Percentiles rank a stretch among this genome's conserved stretches.
These are phyloP conservation scores for Asparagopsis taxiformis DNA, from an alignment of 31 red algal genomes.

Conservation along the genomic window DNA sequence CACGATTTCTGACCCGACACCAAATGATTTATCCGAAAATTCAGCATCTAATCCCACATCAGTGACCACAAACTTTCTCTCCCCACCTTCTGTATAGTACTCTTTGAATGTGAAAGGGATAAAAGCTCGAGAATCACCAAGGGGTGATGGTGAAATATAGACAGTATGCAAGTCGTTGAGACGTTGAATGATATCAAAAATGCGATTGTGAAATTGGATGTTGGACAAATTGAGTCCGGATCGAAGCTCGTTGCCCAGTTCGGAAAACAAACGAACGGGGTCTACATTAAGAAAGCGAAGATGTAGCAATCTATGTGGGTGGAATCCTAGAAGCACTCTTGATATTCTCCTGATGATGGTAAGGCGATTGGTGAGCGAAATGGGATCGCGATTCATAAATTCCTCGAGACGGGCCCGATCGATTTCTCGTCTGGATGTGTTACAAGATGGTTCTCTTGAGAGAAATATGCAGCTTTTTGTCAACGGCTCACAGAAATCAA, in stretches of 20 bases:
- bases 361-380: not conserved
- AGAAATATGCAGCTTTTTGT: too few relatives aligned
- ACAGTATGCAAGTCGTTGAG: constrained; percentile 4
- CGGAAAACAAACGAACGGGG: not conserved
- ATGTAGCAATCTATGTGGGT: constrained; percentile 10
- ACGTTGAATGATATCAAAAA: not conserved
- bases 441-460: too few relatives aligned
- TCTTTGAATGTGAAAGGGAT: not conserved
- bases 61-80: not conserved
- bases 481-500: too few relatives aligned
- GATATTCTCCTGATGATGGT: not conserved
- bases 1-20: not conserved
- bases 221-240: not conserved
- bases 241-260: not conserved
- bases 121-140: not conserved
- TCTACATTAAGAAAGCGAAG: not conserved
- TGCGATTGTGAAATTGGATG: constrained; percentile 12
- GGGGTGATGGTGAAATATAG: constrained; percentile 1
- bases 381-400: too few relatives aligned
- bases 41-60: not conserved
- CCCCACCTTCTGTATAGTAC: not conserved
- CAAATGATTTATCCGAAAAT: not conserved
- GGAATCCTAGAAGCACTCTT: not conserved
- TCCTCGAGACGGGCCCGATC: too few relatives aligned
- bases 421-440: too few relatives aligned